Evolutionary conservation across 177 flowering plant genomes (phyloP).

Genomic region (Vitis hybrid): DNA sequence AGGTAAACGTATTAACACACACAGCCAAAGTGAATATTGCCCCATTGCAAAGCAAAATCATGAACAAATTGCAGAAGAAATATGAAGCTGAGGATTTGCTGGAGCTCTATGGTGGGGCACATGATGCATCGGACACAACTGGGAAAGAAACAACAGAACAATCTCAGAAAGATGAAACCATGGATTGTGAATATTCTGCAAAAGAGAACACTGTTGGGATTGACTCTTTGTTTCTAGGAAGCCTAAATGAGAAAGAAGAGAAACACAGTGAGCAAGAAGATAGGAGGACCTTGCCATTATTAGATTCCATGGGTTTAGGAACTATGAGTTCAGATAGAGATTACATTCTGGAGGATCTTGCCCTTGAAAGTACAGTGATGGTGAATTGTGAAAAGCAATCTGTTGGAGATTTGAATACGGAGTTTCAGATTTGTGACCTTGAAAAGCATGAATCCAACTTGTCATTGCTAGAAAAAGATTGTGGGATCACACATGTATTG

Average conservation of each 20-base stretch:
- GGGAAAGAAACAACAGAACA: slow-evolving; percentile 5
- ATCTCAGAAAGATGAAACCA: slow-evolving; percentile 11
- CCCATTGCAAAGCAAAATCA: slow-evolving; percentile 35
- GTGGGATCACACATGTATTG: no score
- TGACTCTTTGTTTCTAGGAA: slow-evolving; percentile 7
- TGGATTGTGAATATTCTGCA: slow-evolving; percentile 10
- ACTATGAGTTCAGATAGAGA: no score
- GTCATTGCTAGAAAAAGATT: no score
- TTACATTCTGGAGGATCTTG: no score
- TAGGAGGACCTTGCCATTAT: no score
- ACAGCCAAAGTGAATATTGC: slow-evolving; percentile 49
- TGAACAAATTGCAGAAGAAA: slow-evolving; percentile 32
- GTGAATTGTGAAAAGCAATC: no score
- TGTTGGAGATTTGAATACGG: no score
- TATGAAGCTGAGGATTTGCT: slow-evolving; percentile 35
- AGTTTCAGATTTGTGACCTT: no score
- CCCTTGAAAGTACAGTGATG: no score
- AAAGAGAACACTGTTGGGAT: slow-evolving; percentile 8
- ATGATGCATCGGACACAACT: slow-evolving; percentile 5
- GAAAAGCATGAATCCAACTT: no score
- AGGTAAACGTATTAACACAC: slow-evolving; percentile 86
- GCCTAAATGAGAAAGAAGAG: slow-evolving; percentile 5
- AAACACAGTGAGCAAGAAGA: slow-evolving; percentile 1
- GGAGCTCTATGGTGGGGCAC: slow-evolving; percentile 17
- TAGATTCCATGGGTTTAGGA: no score